Evolutionary conservation across 2,329 filamentous ascomycete genomes (phyloP).

Genomic region (Exophiala sideris): DNA sequence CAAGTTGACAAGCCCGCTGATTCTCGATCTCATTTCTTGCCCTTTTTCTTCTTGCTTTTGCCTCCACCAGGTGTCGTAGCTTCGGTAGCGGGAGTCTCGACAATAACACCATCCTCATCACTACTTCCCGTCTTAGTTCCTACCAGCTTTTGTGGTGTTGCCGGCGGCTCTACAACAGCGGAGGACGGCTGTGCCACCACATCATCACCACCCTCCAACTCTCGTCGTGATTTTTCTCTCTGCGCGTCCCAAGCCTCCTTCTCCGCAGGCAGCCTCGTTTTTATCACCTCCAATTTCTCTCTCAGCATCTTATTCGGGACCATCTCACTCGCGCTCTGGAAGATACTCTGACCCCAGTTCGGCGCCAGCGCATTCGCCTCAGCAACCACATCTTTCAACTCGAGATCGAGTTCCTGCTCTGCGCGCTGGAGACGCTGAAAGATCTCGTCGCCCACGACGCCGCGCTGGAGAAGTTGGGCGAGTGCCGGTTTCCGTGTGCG

Average conservation of each 20-base stretch:
- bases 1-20: background rate
- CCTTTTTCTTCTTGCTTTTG: slow-evolving; percentile 47
- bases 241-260: slow-evolving; percentile 90
- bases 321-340: slow-evolving; percentile 97
- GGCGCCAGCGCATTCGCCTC: slow-evolving; percentile 87
- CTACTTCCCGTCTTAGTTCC: slow-evolving; percentile 46
- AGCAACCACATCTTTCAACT: slow-evolving; percentile 82
- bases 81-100: slow-evolving; percentile 56
- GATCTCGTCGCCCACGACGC: slow-evolving; percentile 91
- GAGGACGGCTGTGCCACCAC: slow-evolving; percentile 2
- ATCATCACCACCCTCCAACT: slow-evolving; percentile 60
- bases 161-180: background rate
- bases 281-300: slow-evolving; percentile 69
- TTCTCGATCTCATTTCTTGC: slow-evolving; percentile 40
- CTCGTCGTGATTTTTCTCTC: slow-evolving; percentile 75
- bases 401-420: slow-evolving; percentile 96
- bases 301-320: slow-evolving; percentile 77
- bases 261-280: slow-evolving; percentile 67
- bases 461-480: slow-evolving; percentile 76
- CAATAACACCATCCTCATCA: slow-evolving; percentile 73
- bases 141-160: slow-evolving; percentile 19
- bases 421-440: slow-evolving; percentile 89
- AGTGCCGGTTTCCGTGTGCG: slow-evolving; percentile 85
- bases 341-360: slow-evolving; percentile 91
- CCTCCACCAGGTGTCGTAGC: slow-evolving; percentile 27